These are phyloP conservation scores for Glarea lozoyensis DNA, from an alignment of 495 filamentous ascomycete genomes.

Conservation along the genomic window DNA sequence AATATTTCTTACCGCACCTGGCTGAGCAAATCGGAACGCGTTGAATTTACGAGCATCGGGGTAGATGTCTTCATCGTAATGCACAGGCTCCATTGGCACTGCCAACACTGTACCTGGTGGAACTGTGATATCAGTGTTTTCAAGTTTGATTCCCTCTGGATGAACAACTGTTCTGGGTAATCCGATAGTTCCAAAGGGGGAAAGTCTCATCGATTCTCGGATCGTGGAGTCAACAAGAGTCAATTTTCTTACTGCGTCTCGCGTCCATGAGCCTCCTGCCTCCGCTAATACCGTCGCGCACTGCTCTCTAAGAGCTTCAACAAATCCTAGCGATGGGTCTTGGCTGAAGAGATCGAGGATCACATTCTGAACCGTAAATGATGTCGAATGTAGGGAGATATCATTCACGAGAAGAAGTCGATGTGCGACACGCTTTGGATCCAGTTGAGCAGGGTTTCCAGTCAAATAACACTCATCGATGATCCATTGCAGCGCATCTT, in stretches of 20 bases:
- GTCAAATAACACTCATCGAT: slow-evolving; percentile 10
- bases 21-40: too few relatives aligned
- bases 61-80: neutral
- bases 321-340: slow-evolving; percentile 5
- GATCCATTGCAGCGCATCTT: slow-evolving; percentile 13
- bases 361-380: slow-evolving; percentile 2
- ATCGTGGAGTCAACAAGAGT: slow-evolving; percentile 10
- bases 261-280: slow-evolving; percentile 6
- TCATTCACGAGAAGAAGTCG: neutral
- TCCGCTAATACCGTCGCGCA: slow-evolving; percentile 1
- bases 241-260: slow-evolving; percentile 5
- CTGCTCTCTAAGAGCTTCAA: slow-evolving; percentile 8
- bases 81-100: neutral
- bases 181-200: slow-evolving; percentile 3
- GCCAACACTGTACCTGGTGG: neutral
- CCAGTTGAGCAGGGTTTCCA: neutral
- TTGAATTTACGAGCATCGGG: neutral
- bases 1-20: too few relatives aligned
- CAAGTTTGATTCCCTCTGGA: too few relatives aligned
- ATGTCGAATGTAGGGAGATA: neutral
- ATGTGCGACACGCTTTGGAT: neutral
- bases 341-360: slow-evolving; percentile 1
- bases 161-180: slow-evolving; percentile 11
- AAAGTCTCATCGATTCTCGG: slow-evolving; percentile 12
- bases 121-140: too few relatives aligned